phyloP scores from a whole-genome alignment of 2,329 filamentous ascomycete genomes.

The Aspergillus luchuensis region DNA sequence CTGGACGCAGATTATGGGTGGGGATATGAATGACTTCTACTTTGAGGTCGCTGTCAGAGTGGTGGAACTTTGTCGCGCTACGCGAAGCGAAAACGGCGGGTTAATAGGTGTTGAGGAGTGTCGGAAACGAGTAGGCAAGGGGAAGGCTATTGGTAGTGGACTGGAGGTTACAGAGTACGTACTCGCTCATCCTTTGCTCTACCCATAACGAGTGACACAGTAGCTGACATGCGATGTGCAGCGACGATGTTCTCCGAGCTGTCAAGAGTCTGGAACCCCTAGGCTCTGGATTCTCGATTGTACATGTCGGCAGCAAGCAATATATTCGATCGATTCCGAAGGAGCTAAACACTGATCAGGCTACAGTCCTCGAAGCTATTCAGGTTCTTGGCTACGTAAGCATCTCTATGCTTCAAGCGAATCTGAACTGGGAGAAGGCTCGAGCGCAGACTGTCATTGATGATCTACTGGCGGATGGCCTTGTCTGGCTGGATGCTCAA shows the following conservation, averaged over 20 bases:
- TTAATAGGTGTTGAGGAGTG: conserved; percentile 84
- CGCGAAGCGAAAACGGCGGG: conserved; percentile 86
- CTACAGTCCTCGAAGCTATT: conserved; percentile 84
- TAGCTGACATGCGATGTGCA: conserved; percentile 29
- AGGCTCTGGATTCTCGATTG: conserved; percentile 81
- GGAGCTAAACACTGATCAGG: conserved; percentile 93
- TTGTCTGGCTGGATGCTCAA: conserved; percentile 94
- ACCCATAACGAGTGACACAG: not conserved
- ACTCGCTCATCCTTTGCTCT: conserved; percentile 1
- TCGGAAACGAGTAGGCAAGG: conserved; percentile 70
- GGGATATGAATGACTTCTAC: conserved; percentile 96
- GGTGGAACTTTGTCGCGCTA: conserved; percentile 87
- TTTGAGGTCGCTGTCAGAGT: conserved; percentile 96
- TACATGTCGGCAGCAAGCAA: conserved; percentile 78
- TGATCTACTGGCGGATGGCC: conserved; percentile 81
- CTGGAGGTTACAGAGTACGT: conserved; percentile 76
- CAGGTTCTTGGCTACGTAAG: conserved; percentile 89
- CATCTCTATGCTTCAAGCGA: conserved; percentile 82
- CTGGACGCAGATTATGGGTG: conserved; percentile 90
- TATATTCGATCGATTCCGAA: conserved; percentile 93
- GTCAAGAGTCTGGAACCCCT: conserved; percentile 85
- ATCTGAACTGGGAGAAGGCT: conserved; percentile 81
- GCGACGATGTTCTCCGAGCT: conserved; percentile 86
- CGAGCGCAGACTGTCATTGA: conserved; percentile 87
- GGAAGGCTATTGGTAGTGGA: conserved; percentile 71